Evolutionary conservation across 805 yeast species (phyloP), one percentile per base, ranked within the genome.

Genomic region (Saturnispora sanitii): DNA sequence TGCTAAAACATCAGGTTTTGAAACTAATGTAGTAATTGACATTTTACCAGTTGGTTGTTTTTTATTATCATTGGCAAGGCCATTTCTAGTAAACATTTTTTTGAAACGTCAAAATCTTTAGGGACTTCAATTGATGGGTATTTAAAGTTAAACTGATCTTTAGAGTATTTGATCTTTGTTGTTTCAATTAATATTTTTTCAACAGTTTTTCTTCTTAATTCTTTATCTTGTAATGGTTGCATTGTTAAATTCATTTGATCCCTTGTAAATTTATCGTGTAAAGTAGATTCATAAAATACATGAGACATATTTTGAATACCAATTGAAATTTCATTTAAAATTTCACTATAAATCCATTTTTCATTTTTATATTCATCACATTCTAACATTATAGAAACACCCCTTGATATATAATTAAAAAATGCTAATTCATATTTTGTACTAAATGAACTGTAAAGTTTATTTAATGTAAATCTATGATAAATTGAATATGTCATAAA

Each of bases 11-110:
- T 33, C 46, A 12, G 41, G 17, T 2, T 33, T 20, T 3, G 50
- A 33, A 21, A 51, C 50, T n/a, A 51, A 39, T 6, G 53, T 45
- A 6, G 48, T 48, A 29, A 51, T 51, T 5, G 53, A 49, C 23
- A 51, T 51, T 33, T 47, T 51, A 11, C 34, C 37, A 15, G 37
- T 38, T 22, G 39, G 33, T 9, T 25, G 20, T 35, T 19, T 32
- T 9, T 27, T 33, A 18, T 27, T 33, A 8, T 18, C 31, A 3
- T 8, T 4, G 17, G 22, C 19, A 16, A 20, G 12, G 19, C 27
- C 27, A 31, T 28, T 35, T 9, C 17, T 15, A 13, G 23, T 17
- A 16, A 44, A 38, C 15, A 44, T n/a, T 30, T 38, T 30, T 3
- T 16, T 15, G n/a, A n/a, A 21, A 28, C 31, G 9, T 23, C 12